Evolutionary conservation across 352 stramenopile genomes (phyloP).

Genomic region (Thraustochytrium striatum): DNA sequence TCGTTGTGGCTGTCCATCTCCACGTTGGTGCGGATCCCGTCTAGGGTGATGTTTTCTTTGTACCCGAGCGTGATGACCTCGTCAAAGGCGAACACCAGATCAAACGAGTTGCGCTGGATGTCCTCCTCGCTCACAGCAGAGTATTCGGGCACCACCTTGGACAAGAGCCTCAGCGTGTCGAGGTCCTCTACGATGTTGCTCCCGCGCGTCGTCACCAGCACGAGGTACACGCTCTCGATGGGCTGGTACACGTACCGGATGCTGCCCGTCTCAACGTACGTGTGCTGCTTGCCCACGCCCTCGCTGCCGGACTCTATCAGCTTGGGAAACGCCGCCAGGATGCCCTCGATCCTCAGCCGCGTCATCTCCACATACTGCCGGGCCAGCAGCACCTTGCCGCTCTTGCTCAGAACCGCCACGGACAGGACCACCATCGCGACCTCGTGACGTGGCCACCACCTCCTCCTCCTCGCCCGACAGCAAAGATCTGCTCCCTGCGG

Average conservation of each 20-base stretch:
- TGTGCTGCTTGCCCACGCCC: slow-evolving; percentile 79
- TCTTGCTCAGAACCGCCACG: slow-evolving; percentile 85
- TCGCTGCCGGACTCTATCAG: slow-evolving; percentile 83
- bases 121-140: slow-evolving; percentile 83
- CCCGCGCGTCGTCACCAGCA: slow-evolving; percentile 98
- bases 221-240: slow-evolving; percentile 93
- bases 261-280: slow-evolving; percentile 97
- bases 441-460: neutral
- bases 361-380: slow-evolving; percentile 99
- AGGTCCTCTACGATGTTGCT: slow-evolving; percentile 99
- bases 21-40: slow-evolving; percentile 89
- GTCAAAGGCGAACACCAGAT: slow-evolving; percentile 98
- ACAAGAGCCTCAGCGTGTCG: slow-evolving; percentile 92
- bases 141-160: slow-evolving; percentile 94
- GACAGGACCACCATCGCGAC: slow-evolving; percentile 87
- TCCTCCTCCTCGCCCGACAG: neutral
- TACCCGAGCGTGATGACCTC: slow-evolving; percentile 91
- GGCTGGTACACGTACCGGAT: slow-evolving; percentile 98
- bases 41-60: slow-evolving; percentile 60
- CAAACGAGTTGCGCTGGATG: slow-evolving; percentile 93
- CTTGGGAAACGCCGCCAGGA: slow-evolving; percentile 98
- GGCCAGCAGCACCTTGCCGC: slow-evolving; percentile 85
- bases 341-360: slow-evolving; percentile 92
- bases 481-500: neutral
- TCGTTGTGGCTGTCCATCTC: slow-evolving; percentile 99